Evolutionary conservation across 1,284 basidiomycete species (phyloP), one percentile per base, ranked within the genome.

Genomic region (Malassezia globosa): DNA sequence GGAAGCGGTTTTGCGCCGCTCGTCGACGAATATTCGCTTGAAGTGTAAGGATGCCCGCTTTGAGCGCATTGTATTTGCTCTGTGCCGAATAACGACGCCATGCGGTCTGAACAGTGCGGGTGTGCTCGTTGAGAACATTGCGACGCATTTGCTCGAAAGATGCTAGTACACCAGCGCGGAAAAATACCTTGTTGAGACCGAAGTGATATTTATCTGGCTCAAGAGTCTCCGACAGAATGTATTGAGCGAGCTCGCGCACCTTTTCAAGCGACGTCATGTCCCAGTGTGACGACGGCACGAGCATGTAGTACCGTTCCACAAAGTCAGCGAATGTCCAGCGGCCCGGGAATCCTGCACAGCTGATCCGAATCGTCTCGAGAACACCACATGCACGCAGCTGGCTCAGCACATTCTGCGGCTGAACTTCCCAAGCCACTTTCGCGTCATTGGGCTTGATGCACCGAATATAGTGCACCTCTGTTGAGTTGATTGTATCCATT

Each of bases 401-500:
- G 26, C 87, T 83, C 33, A 99, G 75, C 14, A 99, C 92, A 72
- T 96, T 90, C 61, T 92, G 87, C 22, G 92, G 87, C 48, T 87
- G 82, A 64, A 96, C 90, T 69, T 89, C 86, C 94, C 94, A 99
- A 18, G 94, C 89, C 52, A 79, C 81, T 75, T 97, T 99, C 56
- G 81, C 79, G 68, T 97, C 94, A 72, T 99, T 99, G 1, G 94
- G 94, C 73, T 99, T 99, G 78, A 99, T 97, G 74, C 94, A 99
- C 46, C 94, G 83, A 64, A 99, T 99, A 72, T 99, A 99, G 72
- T 99, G 94, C 1, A 95, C 94, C 65, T 97, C 96, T 19, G 94
- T 99, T 55, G 87, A 83, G 65, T 87, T 85, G 61, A 97, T 84
- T 1, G 94, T 99, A 42, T 92, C 87, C 92, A 97, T 99, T 38